These are phyloP conservation scores for Ogataea dorogensis DNA, from an alignment of 805 yeast genomes.

Conservation along the genomic window DNA sequence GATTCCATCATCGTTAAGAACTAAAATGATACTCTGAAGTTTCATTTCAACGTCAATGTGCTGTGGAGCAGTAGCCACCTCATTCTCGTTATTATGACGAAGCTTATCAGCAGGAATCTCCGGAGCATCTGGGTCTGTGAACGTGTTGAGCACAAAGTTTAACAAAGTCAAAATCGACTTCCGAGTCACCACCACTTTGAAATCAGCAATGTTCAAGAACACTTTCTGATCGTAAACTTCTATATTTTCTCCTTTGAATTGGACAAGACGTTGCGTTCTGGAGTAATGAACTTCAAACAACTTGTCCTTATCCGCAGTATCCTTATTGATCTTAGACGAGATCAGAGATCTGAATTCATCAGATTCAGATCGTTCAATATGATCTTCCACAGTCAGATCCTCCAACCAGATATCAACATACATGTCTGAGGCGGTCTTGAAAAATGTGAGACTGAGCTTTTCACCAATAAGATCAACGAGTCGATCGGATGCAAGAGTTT, in stretches of 20 bases:
- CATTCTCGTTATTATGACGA: constrained; percentile 62
- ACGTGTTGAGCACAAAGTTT: constrained; percentile 81
- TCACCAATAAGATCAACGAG: constrained; percentile 75
- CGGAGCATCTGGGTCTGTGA: constrained; percentile 75
- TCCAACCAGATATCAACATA: constrained; percentile 61
- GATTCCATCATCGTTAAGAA: constrained; percentile 79
- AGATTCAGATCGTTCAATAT: constrained; percentile 59
- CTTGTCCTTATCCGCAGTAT: constrained; percentile 43
- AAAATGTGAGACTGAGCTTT: constrained; percentile 56
- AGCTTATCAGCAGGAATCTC: constrained; percentile 68
- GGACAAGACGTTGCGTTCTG: constrained; percentile 59
- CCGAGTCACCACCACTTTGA: constrained; percentile 71
- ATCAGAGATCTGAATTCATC: constrained; percentile 66
- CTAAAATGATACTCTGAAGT: constrained; percentile 69
- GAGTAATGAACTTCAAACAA: constrained; percentile 60
- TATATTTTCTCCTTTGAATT: constrained; percentile 49
- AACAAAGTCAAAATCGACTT: constrained; percentile 74
- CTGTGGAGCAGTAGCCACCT: constrained; percentile 62
- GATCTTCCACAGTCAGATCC: constrained; percentile 72
- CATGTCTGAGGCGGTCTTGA: constrained; percentile 59
- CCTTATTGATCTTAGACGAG: constrained; percentile 53
- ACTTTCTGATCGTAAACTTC: constrained; percentile 79
- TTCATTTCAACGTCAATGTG: constrained; percentile 67
- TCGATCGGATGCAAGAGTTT: constrained; percentile 59
- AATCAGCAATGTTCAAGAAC: constrained; percentile 70